phyloP scores from a whole-genome alignment of 441 rosid genomes.

The Viola pubescens region DNA sequence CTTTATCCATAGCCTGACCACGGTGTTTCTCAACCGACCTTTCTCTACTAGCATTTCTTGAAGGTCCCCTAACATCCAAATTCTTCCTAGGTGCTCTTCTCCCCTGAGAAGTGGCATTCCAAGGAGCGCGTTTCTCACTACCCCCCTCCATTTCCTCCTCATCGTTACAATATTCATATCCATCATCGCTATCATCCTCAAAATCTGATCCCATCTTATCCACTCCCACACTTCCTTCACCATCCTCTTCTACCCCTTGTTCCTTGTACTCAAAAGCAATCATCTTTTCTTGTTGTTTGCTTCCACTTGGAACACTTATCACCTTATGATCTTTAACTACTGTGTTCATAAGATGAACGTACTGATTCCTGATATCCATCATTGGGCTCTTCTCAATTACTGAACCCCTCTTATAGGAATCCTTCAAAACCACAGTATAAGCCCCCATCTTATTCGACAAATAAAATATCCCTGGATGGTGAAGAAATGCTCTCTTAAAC shows the following conservation, averaged over 20 bases:
- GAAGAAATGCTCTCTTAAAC: slow-evolving; percentile 75
- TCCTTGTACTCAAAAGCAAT: slow-evolving; percentile 17
- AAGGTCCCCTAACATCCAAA: slow-evolving; percentile 10
- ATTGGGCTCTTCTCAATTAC: slow-evolving; percentile 51
- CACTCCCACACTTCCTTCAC: slow-evolving; percentile 20
- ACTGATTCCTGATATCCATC: slow-evolving; percentile 45
- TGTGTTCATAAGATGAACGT: slow-evolving; percentile 69
- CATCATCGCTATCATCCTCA: slow-evolving; percentile 34
- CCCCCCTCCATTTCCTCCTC: slow-evolving; percentile 23
- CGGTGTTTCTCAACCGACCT: slow-evolving; percentile 10
- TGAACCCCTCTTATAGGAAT: slow-evolving; percentile 63
- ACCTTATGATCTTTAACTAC: slow-evolving; percentile 37
- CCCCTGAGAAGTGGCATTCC: slow-evolving; percentile 20
- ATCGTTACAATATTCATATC: slow-evolving; percentile 26
- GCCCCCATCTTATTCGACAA: slow-evolving; percentile 57
- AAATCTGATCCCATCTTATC: slow-evolving; percentile 26
- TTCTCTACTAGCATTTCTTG: slow-evolving; percentile 16
- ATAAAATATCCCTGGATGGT: slow-evolving; percentile 70
- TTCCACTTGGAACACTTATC: slow-evolving; percentile 30
- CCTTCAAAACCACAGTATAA: slow-evolving; percentile 68
- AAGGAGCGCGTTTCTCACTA: slow-evolving; percentile 21
- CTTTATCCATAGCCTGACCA: background rate
- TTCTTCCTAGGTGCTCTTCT: slow-evolving; percentile 23
- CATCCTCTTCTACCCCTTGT: slow-evolving; percentile 26
- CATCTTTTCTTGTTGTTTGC: slow-evolving; percentile 33